Evolutionary conservation across 176 grass and related monocot species (phyloP), one percentile per base, ranked within the genome.

Genomic region (Aegilops umbellulata): DNA sequence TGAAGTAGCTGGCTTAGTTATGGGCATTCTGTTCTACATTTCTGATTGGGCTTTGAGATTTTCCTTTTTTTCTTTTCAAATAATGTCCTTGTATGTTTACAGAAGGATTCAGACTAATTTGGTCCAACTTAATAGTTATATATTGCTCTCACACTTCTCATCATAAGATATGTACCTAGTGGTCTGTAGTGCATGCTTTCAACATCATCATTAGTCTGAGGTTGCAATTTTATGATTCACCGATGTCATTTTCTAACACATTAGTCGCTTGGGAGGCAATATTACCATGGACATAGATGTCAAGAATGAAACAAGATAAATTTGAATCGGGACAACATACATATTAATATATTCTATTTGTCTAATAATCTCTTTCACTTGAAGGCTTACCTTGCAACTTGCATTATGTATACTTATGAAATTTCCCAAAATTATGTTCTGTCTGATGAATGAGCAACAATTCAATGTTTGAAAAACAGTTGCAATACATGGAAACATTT

Each of bases 211-310:
- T 88, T 13, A 77, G 63, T 62, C 22, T 14, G 74, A 61, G 26
- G 35, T 69, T 82, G 42, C 41, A 68, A 35, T 64, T 62, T 72
- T 25, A n/a, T 73, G 82, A 39, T 75, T 31, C 55, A 69, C 62
- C 15, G 6, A 3, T 58, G 49, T 34, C 10, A 41, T 69, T 60
- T 35, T 70, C 23, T 46, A 61, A 20, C 8, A n/a, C 19, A 16
- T 10, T 51, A 78, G 34, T 41, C 42, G 35, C 60, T 69, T 70
- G 32, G 41, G 53, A 87, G 69, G 60, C 86, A 76, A 58, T 42
- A 39, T 29, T 46, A 47, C 39, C 62, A 39, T 39, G 11, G 22
- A 19, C 34, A 25, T 69, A 42, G 3, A 60, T 24, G 25, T 86
- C 14, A 3, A 80, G 51, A 24, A 63, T 41, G 47, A 82, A 60